These are phyloP conservation scores for Globisporangium yorkense DNA, from an alignment of 352 stramenopile genomes.

Conservation along the genomic window DNA sequence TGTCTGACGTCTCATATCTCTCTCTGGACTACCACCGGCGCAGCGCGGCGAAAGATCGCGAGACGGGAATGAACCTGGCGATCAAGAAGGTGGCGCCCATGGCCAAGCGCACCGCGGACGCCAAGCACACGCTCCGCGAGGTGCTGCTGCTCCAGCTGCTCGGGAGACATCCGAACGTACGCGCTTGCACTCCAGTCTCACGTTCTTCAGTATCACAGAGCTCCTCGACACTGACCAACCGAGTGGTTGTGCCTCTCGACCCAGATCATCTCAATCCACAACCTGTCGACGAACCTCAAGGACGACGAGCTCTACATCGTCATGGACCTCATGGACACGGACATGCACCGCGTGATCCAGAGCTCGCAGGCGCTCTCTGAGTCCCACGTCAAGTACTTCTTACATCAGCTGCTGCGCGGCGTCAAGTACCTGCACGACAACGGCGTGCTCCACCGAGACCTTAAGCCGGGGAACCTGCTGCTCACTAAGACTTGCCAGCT, in stretches of 20 bases:
- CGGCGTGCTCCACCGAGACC: conserved; percentile 72
- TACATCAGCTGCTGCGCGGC: conserved; percentile 89
- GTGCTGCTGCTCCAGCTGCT: conserved; percentile 85
- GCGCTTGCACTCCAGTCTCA: neutral
- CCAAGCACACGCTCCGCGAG: conserved; percentile 87
- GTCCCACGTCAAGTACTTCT: conserved; percentile 85
- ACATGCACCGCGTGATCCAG: conserved; percentile 88
- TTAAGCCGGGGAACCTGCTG: conserved; percentile 80
- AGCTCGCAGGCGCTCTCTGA: conserved; percentile 69
- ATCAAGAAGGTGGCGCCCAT: conserved; percentile 92
- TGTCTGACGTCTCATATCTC: neutral
- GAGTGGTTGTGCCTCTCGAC: neutral
- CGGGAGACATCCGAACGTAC: conserved; percentile 81
- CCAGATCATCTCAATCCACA: conserved; percentile 81
- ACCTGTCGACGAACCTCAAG: conserved; percentile 78
- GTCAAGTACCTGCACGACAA: conserved; percentile 76
- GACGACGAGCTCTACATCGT: conserved; percentile 94
- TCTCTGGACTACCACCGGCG: neutral
- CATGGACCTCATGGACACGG: conserved; percentile 94
- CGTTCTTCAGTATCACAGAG: no score
- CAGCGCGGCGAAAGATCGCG: conserved; percentile 69
- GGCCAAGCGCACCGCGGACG: conserved; percentile 69
- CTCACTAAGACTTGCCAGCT: conserved; percentile 74
- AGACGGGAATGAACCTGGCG: conserved; percentile 73
- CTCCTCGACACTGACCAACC: no score